A percentile compares a stretch with the other conserved stretches of the same genome.
Conservation (phyloP, 2,329 filamentous ascomycete genomes). For the Aquanectria penicillioides region DNA sequence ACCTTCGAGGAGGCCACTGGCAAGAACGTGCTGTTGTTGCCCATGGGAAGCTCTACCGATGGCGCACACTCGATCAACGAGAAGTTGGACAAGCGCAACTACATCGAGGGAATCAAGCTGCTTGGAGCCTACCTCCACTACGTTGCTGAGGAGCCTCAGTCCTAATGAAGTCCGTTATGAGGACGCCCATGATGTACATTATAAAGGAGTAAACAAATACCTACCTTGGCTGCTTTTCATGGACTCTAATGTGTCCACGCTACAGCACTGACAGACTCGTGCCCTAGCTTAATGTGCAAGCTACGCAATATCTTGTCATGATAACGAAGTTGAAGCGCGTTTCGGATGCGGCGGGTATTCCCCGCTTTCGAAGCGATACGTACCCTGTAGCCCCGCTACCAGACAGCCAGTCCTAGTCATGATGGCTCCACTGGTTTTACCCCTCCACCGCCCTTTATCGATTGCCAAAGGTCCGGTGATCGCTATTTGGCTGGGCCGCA, state of each 20-base stretch:
- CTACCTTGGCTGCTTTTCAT: not conserved
- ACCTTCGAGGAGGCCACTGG: constrained; percentile 98
- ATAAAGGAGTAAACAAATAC: constrained; percentile 9
- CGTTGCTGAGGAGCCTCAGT: constrained; percentile 84
- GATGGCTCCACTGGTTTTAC: constrained; percentile 21
- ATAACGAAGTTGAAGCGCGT: not conserved
- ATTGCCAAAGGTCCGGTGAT: constrained; percentile 39
- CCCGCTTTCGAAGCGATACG: constrained; percentile 12
- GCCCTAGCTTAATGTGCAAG: no score
- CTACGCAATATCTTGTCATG: no score
- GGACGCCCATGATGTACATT: constrained; percentile 25
- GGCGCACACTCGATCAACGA: constrained; percentile 98
- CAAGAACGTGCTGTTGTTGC: constrained; percentile 95
- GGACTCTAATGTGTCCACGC: not conserved
- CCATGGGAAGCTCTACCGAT: constrained; percentile 97
- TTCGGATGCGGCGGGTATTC: not conserved
- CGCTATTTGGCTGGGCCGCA: constrained; percentile 36
- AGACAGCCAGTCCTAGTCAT: not conserved
- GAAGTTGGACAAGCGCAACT: constrained; percentile 96
- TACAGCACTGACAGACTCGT: no score
- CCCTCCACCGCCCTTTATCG: constrained; percentile 36
- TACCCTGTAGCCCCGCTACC: constrained; percentile 29
- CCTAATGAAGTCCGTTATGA: constrained; percentile 34
- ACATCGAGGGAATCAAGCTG: constrained; percentile 97
- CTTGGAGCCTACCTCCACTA: constrained; percentile 96